phyloP scores from a whole-genome alignment of 495 filamentous ascomycete genomes.

The Penicillium cosmopolitanum region DNA sequence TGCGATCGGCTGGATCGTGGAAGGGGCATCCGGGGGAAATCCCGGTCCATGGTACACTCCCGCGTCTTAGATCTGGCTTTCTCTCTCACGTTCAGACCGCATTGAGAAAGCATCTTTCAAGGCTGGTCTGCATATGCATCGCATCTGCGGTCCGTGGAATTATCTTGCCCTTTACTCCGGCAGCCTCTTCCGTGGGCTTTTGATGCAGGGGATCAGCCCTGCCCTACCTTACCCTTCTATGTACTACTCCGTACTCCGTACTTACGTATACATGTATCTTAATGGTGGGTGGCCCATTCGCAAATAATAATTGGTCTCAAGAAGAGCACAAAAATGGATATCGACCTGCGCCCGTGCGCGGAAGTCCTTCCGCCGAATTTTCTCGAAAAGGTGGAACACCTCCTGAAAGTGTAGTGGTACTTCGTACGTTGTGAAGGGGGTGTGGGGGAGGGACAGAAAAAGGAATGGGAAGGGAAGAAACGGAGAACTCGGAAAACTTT shows the following conservation, averaged over 20 bases:
- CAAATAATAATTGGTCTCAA: slow-evolving; percentile 3
- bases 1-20: slow-evolving; percentile 17
- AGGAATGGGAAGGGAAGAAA: slow-evolving; percentile 5
- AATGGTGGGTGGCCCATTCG: background rate
- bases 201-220: slow-evolving; percentile 1
- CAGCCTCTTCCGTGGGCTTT: background rate
- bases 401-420: slow-evolving; percentile 1
- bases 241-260: too few species aligned
- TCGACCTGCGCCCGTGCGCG: slow-evolving; percentile 15
- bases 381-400: slow-evolving; percentile 33
- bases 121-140: background rate
- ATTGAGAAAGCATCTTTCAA: background rate
- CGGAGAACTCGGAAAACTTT: slow-evolving; percentile 17
- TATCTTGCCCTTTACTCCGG: background rate
- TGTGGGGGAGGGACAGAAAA: background rate
- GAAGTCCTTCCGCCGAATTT: slow-evolving; percentile 30
- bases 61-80: slow-evolving; percentile 20
- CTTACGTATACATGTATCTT: slow-evolving; percentile 1
- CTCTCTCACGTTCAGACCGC: slow-evolving; percentile 1
- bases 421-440: background rate
- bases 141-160: slow-evolving; percentile 5
- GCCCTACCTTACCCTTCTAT: background rate
- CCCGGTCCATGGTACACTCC: slow-evolving; percentile 34
- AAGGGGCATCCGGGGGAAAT: slow-evolving; percentile 29
- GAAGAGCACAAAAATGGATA: background rate